phyloP scores from a whole-genome alignment of 768 basidiomycete species.

The Suillus luteus region DNA sequence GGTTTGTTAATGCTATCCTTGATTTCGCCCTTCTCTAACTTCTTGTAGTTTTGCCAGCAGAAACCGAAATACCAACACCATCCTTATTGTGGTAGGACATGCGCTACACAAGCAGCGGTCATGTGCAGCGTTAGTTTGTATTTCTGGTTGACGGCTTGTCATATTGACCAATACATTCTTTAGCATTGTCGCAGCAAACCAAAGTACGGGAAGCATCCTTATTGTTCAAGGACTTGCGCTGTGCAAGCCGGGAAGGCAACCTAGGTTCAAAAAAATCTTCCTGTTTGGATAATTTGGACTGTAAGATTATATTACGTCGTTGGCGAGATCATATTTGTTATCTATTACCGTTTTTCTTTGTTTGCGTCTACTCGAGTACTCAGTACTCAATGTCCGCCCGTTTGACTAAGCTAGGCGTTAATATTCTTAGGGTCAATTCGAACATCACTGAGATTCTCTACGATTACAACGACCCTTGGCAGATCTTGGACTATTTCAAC shows the following conservation, averaged over 20 bases:
- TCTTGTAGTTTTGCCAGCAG: conserved; percentile 51
- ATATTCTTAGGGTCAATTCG: background rate
- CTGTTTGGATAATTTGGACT: background rate
- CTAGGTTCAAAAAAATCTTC: background rate
- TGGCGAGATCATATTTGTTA: background rate
- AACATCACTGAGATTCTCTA: background rate
- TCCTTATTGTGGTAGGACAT: conserved; percentile 67
- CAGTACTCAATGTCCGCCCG: background rate
- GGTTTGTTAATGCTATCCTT: conserved; percentile 19
- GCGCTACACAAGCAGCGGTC: conserved; percentile 48
- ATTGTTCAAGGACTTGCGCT: conserved; percentile 36
- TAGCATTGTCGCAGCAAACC: conserved; percentile 34
- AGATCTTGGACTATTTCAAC: background rate
- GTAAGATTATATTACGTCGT: conserved; percentile 5
- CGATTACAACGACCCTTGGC: no score
- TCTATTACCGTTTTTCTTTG: background rate
- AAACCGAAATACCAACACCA: conserved; percentile 61
- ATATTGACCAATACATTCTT: conserved; percentile 15
- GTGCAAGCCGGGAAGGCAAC: conserved; percentile 15
- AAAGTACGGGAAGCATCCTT: conserved; percentile 36
- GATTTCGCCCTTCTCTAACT: conserved; percentile 9
- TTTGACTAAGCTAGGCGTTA: background rate
- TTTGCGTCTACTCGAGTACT: no score
- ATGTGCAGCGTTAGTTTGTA: conserved; percentile 29
- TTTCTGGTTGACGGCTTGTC: background rate